These are phyloP conservation scores for Nakaseomyces nivariensis DNA, from an alignment of 1,139 yeast genomes.

Conservation along the genomic window DNA sequence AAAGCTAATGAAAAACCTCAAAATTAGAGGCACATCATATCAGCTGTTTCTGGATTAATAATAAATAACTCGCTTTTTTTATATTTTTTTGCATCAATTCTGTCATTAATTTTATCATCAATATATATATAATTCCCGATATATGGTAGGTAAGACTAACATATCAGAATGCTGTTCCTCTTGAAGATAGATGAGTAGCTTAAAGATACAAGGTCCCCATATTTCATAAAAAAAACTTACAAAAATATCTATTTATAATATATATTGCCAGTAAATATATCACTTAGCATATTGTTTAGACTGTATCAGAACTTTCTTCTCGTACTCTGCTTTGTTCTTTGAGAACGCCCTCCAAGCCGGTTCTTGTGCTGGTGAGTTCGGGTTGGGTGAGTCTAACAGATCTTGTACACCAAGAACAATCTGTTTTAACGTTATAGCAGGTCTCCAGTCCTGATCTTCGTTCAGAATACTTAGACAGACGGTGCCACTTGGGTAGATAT, in stretches of 20 bases:
- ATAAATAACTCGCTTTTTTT: neutral
- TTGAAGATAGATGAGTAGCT: too few relatives aligned
- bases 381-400: slow-evolving; percentile 79
- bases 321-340: slow-evolving; percentile 58
- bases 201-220: too few relatives aligned
- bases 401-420: slow-evolving; percentile 89
- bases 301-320: slow-evolving; percentile 70
- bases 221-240: too few relatives aligned
- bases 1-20: slow-evolving; percentile 39
- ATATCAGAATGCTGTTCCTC: too few relatives aligned
- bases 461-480: slow-evolving; percentile 85
- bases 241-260: neutral
- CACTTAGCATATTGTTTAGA: slow-evolving; percentile 57
- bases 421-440: slow-evolving; percentile 88
- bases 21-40: neutral
- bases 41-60: too few relatives aligned
- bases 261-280: neutral
- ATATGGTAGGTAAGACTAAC: too few relatives aligned
- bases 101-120: neutral
- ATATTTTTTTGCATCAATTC: neutral
- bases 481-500: slow-evolving; percentile 94
- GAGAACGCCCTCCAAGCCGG: slow-evolving; percentile 87
- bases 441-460: slow-evolving; percentile 97
- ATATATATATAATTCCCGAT: neutral
- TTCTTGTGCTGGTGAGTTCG: slow-evolving; percentile 94